Evolutionary conservation across 768 basidiomycete species (phyloP).

Genomic region (Gloeopeniophorella convolvens): DNA sequence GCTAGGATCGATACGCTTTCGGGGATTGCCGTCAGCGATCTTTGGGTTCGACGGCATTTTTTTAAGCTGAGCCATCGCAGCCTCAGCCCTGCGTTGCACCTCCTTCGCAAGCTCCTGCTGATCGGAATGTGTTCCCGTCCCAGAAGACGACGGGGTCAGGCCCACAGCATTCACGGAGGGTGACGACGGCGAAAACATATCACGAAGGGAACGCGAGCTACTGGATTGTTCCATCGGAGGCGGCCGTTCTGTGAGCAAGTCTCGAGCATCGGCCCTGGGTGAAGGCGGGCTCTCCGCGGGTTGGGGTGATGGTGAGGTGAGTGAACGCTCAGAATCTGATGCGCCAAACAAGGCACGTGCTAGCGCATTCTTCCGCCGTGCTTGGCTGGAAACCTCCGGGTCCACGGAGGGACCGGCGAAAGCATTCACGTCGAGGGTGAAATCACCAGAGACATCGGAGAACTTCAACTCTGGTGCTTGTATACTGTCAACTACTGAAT

Average conservation of each 20-base stretch:
- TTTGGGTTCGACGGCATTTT: conserved; percentile 35
- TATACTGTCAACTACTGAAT: conserved; percentile 54
- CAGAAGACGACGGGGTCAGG: background rate
- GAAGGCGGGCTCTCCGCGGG: conserved; percentile 5
- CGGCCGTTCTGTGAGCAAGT: conserved; percentile 46
- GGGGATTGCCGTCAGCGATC: conserved; percentile 22
- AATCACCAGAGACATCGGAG: background rate
- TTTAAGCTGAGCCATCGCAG: conserved; percentile 37
- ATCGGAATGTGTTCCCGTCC: conserved; percentile 4
- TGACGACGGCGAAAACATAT: conserved; percentile 28
- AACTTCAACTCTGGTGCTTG: conserved; percentile 22
- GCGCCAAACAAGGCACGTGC: conserved; percentile 68
- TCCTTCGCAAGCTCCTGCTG: conserved; percentile 16
- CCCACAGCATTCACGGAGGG: background rate
- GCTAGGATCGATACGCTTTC: conserved; percentile 30
- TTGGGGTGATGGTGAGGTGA: conserved; percentile 27
- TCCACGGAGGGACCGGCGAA: conserved; percentile 34
- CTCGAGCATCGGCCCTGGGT: conserved; percentile 37
- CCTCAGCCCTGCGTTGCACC: conserved; percentile 18
- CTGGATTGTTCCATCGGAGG: conserved; percentile 39
- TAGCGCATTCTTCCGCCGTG: conserved; percentile 57
- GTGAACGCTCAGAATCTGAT: conserved; percentile 32
- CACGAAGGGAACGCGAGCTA: conserved; percentile 41
- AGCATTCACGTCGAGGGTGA: conserved; percentile 6
- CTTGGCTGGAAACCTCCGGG: conserved; percentile 31